Conservation (phyloP, 2,329 filamentous ascomycete species). For the Penicillium sp. region DNA sequence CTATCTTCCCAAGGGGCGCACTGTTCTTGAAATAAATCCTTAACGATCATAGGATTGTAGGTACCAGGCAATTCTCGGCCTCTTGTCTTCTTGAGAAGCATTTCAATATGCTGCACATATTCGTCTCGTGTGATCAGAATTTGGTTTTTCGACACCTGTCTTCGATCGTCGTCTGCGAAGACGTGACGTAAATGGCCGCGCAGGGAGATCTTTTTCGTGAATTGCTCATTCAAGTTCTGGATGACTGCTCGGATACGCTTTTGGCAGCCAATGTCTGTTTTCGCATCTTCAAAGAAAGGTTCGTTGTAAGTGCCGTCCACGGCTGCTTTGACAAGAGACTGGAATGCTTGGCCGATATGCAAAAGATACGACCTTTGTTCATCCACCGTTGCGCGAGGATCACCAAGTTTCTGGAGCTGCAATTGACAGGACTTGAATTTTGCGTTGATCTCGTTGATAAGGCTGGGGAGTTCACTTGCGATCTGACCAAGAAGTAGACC, state of each 20-base stretch:
- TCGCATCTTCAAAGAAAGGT: slow-evolving; percentile 31
- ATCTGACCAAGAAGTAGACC: slow-evolving; percentile 37
- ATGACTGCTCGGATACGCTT: slow-evolving; percentile 37
- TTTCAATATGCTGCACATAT: slow-evolving; percentile 44
- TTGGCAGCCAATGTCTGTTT: slow-evolving; percentile 24
- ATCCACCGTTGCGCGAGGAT: slow-evolving; percentile 24
- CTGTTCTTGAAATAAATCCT: slow-evolving; percentile 61
- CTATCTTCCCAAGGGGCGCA: slow-evolving; percentile 55
- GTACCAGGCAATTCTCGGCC: slow-evolving; percentile 60
- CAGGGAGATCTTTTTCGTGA: slow-evolving; percentile 18
- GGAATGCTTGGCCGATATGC: slow-evolving; percentile 41
- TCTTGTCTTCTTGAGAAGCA: slow-evolving; percentile 45
- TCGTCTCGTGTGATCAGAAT: slow-evolving; percentile 23
- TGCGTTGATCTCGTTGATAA: slow-evolving; percentile 38
- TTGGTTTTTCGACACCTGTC: slow-evolving; percentile 5
- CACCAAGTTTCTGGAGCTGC: slow-evolving; percentile 28
- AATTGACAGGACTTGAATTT: slow-evolving; percentile 37
- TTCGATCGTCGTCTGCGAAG: background rate
- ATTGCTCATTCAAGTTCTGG: slow-evolving; percentile 26
- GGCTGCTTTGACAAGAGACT: slow-evolving; percentile 35
- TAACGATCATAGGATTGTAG: slow-evolving; percentile 60
- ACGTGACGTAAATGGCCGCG: slow-evolving; percentile 15
- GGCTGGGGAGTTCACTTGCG: slow-evolving; percentile 32
- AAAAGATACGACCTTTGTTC: slow-evolving; percentile 32
- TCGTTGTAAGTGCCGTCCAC: slow-evolving; percentile 37